Conservation (phyloP, 306 rosid species). For the Vicia sativa region DNA sequence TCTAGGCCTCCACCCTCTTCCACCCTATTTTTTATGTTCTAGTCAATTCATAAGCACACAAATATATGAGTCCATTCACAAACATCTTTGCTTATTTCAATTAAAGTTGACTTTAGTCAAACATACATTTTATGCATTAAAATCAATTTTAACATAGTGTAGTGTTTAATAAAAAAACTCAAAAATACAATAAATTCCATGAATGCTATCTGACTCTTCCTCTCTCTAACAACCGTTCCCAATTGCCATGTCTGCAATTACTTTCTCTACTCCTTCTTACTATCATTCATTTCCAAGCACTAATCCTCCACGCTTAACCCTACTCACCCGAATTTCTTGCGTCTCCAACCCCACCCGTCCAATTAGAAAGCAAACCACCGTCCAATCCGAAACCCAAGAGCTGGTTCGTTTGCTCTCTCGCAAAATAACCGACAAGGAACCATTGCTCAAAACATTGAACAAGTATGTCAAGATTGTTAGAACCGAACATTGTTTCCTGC, state of each 20-base stretch:
- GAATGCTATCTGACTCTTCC: neutral
- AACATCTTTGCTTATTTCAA: no score
- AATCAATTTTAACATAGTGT: no score
- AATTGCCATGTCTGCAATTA: constrained; percentile 23
- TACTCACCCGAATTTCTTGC: constrained; percentile 46
- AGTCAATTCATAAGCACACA: no score
- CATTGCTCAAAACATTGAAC: constrained; percentile 66
- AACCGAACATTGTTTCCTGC: constrained; percentile 85
- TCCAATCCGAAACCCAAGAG: constrained; percentile 61
- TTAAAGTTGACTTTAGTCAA: no score
- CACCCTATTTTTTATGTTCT: no score
- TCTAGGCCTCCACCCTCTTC: no score
- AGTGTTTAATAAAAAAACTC: no score
- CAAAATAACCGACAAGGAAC: constrained; percentile 71
- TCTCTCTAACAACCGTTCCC: neutral
- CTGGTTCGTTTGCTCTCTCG: constrained; percentile 60
- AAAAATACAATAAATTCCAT: neutral
- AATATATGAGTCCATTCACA: no score
- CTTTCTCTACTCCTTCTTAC: constrained; percentile 25
- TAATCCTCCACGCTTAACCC: constrained; percentile 24
- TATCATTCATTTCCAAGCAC: constrained; percentile 37
- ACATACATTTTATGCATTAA: no score
- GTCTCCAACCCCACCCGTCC: constrained; percentile 47
- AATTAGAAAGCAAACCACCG: constrained; percentile 42
- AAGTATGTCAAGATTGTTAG: constrained; percentile 70